These are phyloP conservation scores for Citrullus colocynthis DNA, from an alignment of 306 rosid genomes.

Conservation along the genomic window DNA sequence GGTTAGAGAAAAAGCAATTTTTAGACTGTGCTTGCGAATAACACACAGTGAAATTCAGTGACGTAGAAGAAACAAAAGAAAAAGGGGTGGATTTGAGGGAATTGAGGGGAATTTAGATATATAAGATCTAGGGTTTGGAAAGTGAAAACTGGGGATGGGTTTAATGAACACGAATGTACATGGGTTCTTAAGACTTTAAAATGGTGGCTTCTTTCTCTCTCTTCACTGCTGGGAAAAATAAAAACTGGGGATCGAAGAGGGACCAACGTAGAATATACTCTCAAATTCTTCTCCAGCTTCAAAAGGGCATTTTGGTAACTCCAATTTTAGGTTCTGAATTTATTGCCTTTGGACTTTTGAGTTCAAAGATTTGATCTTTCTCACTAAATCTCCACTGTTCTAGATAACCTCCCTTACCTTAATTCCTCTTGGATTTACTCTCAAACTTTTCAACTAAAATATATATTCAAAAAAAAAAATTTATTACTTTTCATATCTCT, in stretches of 20 bases:
- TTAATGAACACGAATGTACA: conserved; percentile 34
- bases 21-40: conserved; percentile 1
- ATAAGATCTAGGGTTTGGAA: conserved; percentile 60
- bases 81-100: conserved; percentile 6
- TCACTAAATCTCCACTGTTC: background rate
- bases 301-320: conserved; percentile 10
- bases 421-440: background rate
- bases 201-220: conserved; percentile 15
- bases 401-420: background rate
- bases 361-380: background rate
- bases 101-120: background rate
- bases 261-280: conserved; percentile 21
- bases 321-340: background rate
- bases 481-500: too few species aligned
- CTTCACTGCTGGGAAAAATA: background rate
- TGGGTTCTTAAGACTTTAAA: conserved; percentile 30
- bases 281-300: background rate
- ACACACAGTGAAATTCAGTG: conserved; percentile 16
- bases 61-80: conserved; percentile 12
- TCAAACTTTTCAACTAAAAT: too few species aligned
- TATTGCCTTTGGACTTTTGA: background rate
- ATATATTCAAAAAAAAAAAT: too few species aligned
- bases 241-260: conserved; percentile 8
- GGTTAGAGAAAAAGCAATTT: background rate
- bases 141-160: conserved; percentile 16